Conservation (phyloP, 495 filamentous ascomycete genomes). For the Bombardia bombarda region DNA sequence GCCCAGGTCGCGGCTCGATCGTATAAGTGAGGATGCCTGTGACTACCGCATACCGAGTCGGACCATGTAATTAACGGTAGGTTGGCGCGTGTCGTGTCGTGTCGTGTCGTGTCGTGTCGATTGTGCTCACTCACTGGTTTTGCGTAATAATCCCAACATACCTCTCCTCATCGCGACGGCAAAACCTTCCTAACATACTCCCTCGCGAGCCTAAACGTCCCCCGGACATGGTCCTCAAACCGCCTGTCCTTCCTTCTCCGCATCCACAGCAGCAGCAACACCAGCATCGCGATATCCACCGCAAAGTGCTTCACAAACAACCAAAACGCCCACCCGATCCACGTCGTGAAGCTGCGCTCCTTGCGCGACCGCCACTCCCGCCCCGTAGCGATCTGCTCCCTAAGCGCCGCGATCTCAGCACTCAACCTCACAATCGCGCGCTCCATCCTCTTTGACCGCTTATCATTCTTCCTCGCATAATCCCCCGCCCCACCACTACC, state of each 20-base stretch:
- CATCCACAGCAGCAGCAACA: slow-evolving; percentile 70
- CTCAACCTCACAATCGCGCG: slow-evolving; percentile 82
- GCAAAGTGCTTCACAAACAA: slow-evolving; percentile 62
- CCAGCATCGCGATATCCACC: slow-evolving; percentile 62
- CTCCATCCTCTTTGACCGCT: slow-evolving; percentile 80
- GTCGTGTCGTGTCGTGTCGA: too few species aligned
- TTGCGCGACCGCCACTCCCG: slow-evolving; percentile 46
- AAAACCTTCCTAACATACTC: slow-evolving; percentile 49
- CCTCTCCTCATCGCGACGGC: slow-evolving; percentile 38
- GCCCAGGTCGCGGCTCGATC: too few species aligned
- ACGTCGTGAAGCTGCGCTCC: slow-evolving; percentile 53
- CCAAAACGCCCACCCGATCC: slow-evolving; percentile 67
- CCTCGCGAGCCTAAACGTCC: slow-evolving; percentile 53
- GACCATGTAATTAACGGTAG: too few species aligned
- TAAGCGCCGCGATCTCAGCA: slow-evolving; percentile 84
- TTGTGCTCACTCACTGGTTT: too few species aligned
- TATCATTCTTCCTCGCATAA: slow-evolving; percentile 36
- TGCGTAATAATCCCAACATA: too few species aligned
- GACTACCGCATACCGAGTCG: too few species aligned
- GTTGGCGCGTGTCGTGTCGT: too few species aligned
- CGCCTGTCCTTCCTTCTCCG: slow-evolving; percentile 65
- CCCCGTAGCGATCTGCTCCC: slow-evolving; percentile 78
- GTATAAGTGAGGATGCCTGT: too few species aligned
- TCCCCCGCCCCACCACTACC: slow-evolving; percentile 34
- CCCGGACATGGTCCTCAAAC: slow-evolving; percentile 66